Evolutionary conservation across 169 alveolate species (phyloP), one percentile per base, ranked within the genome.

Genomic region (Plasmodium sp.): DNA sequence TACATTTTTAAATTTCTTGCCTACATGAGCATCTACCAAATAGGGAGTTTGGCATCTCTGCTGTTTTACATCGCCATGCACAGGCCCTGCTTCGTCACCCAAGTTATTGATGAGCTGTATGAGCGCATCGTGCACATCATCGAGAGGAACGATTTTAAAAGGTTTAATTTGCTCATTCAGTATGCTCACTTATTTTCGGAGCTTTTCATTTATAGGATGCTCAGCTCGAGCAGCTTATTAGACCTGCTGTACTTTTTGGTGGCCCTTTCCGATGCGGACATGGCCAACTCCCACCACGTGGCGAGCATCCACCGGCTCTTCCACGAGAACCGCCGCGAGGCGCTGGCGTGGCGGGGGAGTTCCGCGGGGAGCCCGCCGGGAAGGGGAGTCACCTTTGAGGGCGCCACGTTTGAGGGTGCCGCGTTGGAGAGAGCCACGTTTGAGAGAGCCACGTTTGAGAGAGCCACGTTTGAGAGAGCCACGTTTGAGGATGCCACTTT

Each of bases 1-100:
- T 88, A 88, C 75, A 80, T 88, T 62, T 88, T 79, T 67, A 77
- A 88, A 33, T 88, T 79, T 51, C 62, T 88, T 58, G 56, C 41
- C 10, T 79, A 88, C 62, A 88, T 88, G 94, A 88, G 91, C 71
- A 80, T 88, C 12, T 79, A 80, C 33, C 90, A 88, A 71, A 88
- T 88, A 39, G 51, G 72, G n/a, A 80, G 80, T 31, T 58, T 88
- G 80, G 91, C 94, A 16, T 88, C 94, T 67, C 16, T 88, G 14
- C 62, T 88, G 41, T 88, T 56, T 10, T 45, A 77, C 16, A 54
- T 88, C 45, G 94, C 94, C 10, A 73, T 33, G 51, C 82, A 88
- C 73, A 88, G 81, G 22, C 94, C 94, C 5, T n/a, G 16, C 16
- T 88, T 88, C 71, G 94, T 88, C 7, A 88, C 82, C n/a, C 94